phyloP scores from a whole-genome alignment of 371 early-diverging fungal genomes.

The Mucor racemosus region DNA sequence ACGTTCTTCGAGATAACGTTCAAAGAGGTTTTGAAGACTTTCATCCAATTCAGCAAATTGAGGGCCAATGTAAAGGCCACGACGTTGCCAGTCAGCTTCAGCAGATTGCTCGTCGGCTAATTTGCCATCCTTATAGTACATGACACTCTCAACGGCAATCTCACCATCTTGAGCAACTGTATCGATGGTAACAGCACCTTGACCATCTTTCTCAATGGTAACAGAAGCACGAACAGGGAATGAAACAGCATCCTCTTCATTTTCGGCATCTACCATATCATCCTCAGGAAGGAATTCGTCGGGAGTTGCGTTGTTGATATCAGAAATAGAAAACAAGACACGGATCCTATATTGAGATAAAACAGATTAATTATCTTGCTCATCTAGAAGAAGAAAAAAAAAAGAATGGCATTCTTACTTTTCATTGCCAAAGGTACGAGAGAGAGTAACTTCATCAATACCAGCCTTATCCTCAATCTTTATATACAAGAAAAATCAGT shows the following conservation, averaged over 20 bases:
- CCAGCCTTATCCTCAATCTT: slow-evolving; percentile 84
- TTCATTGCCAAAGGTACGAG: slow-evolving; percentile 90
- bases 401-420: slow-evolving; percentile 58
- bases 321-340: slow-evolving; percentile 85
- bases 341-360: slow-evolving; percentile 67
- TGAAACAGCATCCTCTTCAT: slow-evolving; percentile 57
- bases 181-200: slow-evolving; percentile 82
- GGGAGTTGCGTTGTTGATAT: slow-evolving; percentile 71
- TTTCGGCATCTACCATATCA: slow-evolving; percentile 52
- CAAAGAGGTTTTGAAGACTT: slow-evolving; percentile 79
- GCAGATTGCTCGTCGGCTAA: slow-evolving; percentile 73
- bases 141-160: slow-evolving; percentile 84
- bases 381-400: not conserved
- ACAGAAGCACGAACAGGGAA: slow-evolving; percentile 84
- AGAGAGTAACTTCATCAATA: slow-evolving; percentile 79
- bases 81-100: slow-evolving; percentile 92
- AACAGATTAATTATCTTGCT: not conserved
- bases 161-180: slow-evolving; percentile 83
- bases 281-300: slow-evolving; percentile 61
- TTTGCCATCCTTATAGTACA: slow-evolving; percentile 71
- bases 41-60: slow-evolving; percentile 91
- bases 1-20: slow-evolving; percentile 86
- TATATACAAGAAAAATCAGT: not conserved
- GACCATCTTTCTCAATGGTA: slow-evolving; percentile 76
- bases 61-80: slow-evolving; percentile 91